These are phyloP conservation scores for Blastobotrys persicus DNA, from an alignment of 1,139 yeast species.

Conservation along the genomic window DNA sequence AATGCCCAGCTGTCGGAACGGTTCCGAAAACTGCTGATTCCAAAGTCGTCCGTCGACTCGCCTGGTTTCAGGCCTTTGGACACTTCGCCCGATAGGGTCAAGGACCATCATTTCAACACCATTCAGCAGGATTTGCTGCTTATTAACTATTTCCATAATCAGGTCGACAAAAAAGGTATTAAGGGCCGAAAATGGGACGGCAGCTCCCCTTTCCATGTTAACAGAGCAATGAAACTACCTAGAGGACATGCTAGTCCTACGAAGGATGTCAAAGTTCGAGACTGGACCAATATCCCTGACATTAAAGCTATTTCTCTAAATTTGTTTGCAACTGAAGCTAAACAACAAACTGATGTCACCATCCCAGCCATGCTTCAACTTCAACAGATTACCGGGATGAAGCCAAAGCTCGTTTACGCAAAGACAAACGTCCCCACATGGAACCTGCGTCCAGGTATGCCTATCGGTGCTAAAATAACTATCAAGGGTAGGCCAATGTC, in stretches of 20 bases:
- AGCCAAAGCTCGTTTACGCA: constrained; percentile 71
- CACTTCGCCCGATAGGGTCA: constrained; percentile 75
- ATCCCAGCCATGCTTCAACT: constrained; percentile 77
- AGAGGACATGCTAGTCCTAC: constrained; percentile 51
- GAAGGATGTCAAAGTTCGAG: constrained; percentile 67
- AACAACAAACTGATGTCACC: constrained; percentile 68
- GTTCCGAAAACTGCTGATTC: constrained; percentile 62
- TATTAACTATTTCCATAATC: constrained; percentile 70
- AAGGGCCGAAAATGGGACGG: constrained; percentile 86
- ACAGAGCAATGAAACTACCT: constrained; percentile 53
- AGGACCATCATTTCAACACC: constrained; percentile 71
- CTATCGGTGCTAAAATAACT: constrained; percentile 86
- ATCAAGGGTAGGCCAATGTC: constrained; percentile 79
- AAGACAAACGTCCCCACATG: constrained; percentile 81
- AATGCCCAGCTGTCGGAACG: constrained; percentile 60
- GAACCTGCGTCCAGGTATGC: constrained; percentile 84
- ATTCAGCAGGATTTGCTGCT: constrained; percentile 74
- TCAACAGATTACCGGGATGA: constrained; percentile 90
- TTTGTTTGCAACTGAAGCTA: constrained; percentile 74
- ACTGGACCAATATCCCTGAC: constrained; percentile 66
- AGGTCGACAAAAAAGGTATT: constrained; percentile 53
- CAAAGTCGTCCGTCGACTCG: constrained; percentile 50
- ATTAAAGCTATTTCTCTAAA: constrained; percentile 66
- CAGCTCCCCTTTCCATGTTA: constrained; percentile 83
- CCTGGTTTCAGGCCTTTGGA: constrained; percentile 73